Conservation (phyloP, 2,329 filamentous ascomycete genomes). For the Colletotrichum camelliae region DNA sequence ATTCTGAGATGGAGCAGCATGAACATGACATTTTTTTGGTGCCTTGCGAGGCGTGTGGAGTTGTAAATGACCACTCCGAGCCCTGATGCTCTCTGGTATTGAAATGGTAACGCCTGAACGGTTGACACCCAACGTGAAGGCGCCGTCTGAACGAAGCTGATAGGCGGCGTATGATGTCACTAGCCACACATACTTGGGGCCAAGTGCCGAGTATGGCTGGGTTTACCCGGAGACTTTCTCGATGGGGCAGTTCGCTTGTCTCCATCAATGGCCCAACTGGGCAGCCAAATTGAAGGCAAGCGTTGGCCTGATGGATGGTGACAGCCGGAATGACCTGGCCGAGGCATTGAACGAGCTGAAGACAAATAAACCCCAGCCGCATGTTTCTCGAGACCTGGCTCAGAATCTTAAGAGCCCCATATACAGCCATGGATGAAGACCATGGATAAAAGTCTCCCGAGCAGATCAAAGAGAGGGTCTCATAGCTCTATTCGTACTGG, state of each 20-base stretch:
- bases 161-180: slow-evolving; percentile 10
- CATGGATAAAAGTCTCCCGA: background rate
- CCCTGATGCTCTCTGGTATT: background rate
- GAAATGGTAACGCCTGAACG: background rate
- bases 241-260: slow-evolving; percentile 10
- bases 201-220: slow-evolving; percentile 16
- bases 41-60: background rate
- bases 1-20: background rate
- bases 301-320: background rate
- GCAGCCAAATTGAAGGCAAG: background rate
- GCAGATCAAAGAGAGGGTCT: background rate
- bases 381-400: background rate
- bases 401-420: background rate
- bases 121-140: background rate
- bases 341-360: background rate
- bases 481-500: background rate
- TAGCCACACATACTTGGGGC: background rate
- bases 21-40: background rate
- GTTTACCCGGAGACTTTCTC: slow-evolving; percentile 2
- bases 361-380: background rate
- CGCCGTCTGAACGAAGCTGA: background rate
- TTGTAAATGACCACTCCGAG: background rate
- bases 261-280: slow-evolving; percentile 5
- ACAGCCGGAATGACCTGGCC: background rate
- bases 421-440: background rate